These are phyloP conservation scores for Cordia subcordata DNA, from an alignment of 257 asterid genomes.

Conservation along the genomic window DNA sequence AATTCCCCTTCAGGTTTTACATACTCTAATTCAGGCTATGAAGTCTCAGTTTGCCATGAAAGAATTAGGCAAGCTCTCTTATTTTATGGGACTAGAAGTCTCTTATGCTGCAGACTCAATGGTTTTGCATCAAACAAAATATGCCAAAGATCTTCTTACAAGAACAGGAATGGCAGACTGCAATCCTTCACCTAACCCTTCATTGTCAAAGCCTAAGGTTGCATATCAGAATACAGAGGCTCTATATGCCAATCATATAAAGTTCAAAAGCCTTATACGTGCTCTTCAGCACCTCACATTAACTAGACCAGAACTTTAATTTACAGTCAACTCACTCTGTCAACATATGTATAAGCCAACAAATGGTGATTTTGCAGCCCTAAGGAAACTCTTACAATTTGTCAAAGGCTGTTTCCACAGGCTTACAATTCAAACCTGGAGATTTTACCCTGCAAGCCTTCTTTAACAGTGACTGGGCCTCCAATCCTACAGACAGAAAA, in stretches of 20 bases:
- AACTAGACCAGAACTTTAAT: too few relatives aligned
- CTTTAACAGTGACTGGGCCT: background rate
- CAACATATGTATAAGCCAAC: too few relatives aligned
- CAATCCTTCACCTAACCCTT: background rate
- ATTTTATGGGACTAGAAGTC: background rate
- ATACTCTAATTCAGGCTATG: background rate
- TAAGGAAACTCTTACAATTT: background rate
- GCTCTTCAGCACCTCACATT: too few relatives aligned
- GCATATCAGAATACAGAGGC: too few relatives aligned
- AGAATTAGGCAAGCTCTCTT: background rate
- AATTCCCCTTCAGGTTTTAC: background rate
- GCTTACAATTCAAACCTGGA: background rate
- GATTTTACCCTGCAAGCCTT: background rate
- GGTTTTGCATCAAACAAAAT: background rate
- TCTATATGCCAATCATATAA: too few relatives aligned
- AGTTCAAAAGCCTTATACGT: too few relatives aligned
- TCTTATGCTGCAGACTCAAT: too few relatives aligned
- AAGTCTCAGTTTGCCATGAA: background rate
- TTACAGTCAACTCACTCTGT: too few relatives aligned
- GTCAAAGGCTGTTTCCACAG: background rate
- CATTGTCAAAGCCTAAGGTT: too few relatives aligned
- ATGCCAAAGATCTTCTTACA: background rate
- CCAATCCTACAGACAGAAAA: background rate
- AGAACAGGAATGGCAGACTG: background rate
- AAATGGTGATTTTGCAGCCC: too few relatives aligned